Evolutionary conservation across 1,284 basidiomycete species (phyloP), one percentile per base, ranked within the genome.

Genomic region (Schizophyllum commune): DNA sequence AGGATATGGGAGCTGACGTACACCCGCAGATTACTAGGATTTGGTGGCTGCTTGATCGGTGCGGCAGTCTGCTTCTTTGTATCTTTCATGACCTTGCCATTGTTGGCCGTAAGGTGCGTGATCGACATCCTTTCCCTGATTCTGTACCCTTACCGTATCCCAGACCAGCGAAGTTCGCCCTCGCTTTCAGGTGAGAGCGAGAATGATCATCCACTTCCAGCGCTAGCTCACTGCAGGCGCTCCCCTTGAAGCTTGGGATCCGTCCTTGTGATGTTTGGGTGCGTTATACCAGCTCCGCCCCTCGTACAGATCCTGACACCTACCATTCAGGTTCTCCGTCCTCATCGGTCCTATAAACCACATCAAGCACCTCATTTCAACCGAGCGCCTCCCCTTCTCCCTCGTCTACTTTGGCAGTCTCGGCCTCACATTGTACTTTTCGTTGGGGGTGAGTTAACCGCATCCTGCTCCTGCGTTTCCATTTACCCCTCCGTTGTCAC

Each of bases 31-130:
- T 80, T 99, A 67, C 77, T 98, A 7, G 96, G 94, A n/a, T 99
- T 99, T 73, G 84, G 93, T 59, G 91, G 86, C 27, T 98, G 96
- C 71, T 77, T 96, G 56, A 76, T 92, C 19, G 96, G 96, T 9
- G 95, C 95, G 5, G 88, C 86, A 52, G 91, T 96, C 1, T 99
- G 96, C 77, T 99, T 99, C 81, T 88, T 94, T 64, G 90, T 99
- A 59, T 88, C 94, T 15, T 99, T 99, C 78, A 72, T 98, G 63
- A 95, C 93, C 15, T 78, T 97, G 21, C 94, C 96, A 4, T 73
- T 95, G 59, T 79, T 98, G 47, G 88, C 88, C 6, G 66, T 96
- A 59, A 72, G 71, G 74, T 79, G 60, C 62, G 76, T 65, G 59
- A 19, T 22, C 52, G 56, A 63, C 33, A 33, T 47, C n/a, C 32